Percentiles rank a stretch among this genome's conserved stretches.
Conservation (phyloP, 2,329 filamentous ascomycete species). For the Fusarium clavum region DNA sequence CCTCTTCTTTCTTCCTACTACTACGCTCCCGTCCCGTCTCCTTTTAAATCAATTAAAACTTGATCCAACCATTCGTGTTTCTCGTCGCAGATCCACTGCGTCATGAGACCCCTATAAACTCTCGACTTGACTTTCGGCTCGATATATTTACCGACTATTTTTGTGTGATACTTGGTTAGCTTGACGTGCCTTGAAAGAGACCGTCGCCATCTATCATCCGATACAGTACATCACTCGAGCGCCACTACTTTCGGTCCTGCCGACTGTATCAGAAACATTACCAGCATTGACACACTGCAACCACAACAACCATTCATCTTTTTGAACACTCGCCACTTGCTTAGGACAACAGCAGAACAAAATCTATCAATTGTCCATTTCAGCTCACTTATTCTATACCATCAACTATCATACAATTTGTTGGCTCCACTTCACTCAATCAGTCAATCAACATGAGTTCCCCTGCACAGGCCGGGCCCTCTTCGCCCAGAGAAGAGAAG, state of each 20-base stretch:
- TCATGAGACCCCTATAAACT: conserved; percentile 34
- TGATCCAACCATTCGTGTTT: conserved; percentile 18
- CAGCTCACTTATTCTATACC: neutral
- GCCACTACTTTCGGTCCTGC: conserved; percentile 27
- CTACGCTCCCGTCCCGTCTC: conserved; percentile 4
- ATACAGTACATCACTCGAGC: conserved; percentile 20
- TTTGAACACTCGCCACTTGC: conserved; percentile 18
- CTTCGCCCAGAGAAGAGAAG: conserved; percentile 50
- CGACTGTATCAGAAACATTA: conserved; percentile 13
- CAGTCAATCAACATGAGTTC: conserved; percentile 55
- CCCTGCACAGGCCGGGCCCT: conserved; percentile 53
- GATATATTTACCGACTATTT: conserved; percentile 12
- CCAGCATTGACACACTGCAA: conserved; percentile 7
- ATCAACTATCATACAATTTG: neutral
- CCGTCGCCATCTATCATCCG: conserved; percentile 13
- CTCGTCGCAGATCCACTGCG: conserved; percentile 31
- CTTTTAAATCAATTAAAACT: conserved; percentile 8
- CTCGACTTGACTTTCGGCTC: neutral
- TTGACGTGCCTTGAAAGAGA: conserved; percentile 26
- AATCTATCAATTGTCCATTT: neutral
- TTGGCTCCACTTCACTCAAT: neutral
- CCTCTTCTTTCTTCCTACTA: conserved; percentile 22
- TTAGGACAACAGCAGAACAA: neutral
- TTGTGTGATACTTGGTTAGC: neutral
- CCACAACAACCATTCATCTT: neutral